A percentile compares a stretch with the other conserved stretches of the same genome.
Conservation (phyloP, 2,329 filamentous ascomycete genomes). For the Nigrograna mackinnonii region DNA sequence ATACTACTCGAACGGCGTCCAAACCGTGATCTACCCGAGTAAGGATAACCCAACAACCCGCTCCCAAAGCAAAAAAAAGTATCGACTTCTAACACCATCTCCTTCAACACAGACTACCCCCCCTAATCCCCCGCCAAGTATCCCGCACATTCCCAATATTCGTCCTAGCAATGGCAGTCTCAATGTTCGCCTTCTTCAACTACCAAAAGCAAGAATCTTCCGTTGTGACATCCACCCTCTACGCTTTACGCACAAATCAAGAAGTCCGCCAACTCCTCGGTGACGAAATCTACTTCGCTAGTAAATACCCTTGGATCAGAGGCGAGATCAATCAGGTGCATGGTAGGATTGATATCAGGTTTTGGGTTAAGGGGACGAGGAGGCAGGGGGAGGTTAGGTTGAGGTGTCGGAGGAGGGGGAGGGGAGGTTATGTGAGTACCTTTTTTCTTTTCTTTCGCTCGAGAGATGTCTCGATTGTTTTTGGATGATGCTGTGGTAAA, state of each 20-base stretch:
- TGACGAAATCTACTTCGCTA: slow-evolving; percentile 63
- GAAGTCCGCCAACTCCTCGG: slow-evolving; percentile 78
- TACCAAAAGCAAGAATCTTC: slow-evolving; percentile 94
- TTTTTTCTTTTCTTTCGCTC: no score
- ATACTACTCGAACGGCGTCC: slow-evolving; percentile 34
- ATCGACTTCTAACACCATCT: not conserved
- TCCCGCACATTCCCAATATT: slow-evolving; percentile 78
- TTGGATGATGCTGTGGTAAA: slow-evolving; percentile 1
- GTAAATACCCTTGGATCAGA: slow-evolving; percentile 52
- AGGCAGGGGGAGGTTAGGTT: slow-evolving; percentile 77
- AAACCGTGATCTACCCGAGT: slow-evolving; percentile 40
- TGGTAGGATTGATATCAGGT: slow-evolving; percentile 84
- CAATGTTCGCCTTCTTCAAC: slow-evolving; percentile 92
- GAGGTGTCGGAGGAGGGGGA: slow-evolving; percentile 70
- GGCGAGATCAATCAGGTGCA: slow-evolving; percentile 89
- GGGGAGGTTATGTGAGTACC: slow-evolving; percentile 62
- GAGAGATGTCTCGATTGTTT: no score
- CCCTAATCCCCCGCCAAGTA: slow-evolving; percentile 35
- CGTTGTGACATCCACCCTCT: slow-evolving; percentile 81
- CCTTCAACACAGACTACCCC: slow-evolving; percentile 29
- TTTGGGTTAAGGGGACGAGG: slow-evolving; percentile 81
- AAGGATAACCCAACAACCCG: slow-evolving; percentile 9
- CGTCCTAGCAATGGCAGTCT: slow-evolving; percentile 68
- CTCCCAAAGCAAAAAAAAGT: no score
- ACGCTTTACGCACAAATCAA: slow-evolving; percentile 82